Evolutionary conservation across 768 basidiomycete genomes (phyloP).

Genomic region (Cyclocybe aegerita): DNA sequence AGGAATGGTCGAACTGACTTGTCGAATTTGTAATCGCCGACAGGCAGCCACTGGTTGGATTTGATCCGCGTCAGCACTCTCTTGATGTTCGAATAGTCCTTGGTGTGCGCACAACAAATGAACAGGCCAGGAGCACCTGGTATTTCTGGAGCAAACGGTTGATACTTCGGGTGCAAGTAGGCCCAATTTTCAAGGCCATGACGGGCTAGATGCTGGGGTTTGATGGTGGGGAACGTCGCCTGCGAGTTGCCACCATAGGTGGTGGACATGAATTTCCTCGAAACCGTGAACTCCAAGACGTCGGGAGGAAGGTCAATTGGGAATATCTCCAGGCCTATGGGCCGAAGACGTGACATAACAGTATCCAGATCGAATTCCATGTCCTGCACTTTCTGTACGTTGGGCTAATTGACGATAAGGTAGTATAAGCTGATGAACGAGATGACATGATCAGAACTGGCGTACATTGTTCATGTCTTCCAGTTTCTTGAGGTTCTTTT

Average conservation of each 20-base stretch:
- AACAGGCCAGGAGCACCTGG: conserved; percentile 30
- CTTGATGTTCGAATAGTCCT: conserved; percentile 24
- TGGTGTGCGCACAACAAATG: conserved; percentile 7
- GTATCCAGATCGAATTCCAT: not conserved
- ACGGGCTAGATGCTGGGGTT: conserved; percentile 10
- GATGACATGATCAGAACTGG: conserved; percentile 14
- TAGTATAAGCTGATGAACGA: conserved; percentile 16
- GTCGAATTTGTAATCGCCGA: conserved; percentile 34
- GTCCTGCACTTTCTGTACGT: conserved; percentile 7
- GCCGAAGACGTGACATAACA: conserved; percentile 1
- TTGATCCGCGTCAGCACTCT: conserved; percentile 32
- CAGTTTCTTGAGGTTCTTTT: too few species aligned
- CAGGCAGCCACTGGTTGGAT: conserved; percentile 29
- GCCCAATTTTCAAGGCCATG: conserved; percentile 29
- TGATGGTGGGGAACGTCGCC: conserved; percentile 15
- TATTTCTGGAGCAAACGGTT: conserved; percentile 27
- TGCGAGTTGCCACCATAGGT: conserved; percentile 23
- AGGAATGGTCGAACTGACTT: conserved; percentile 33
- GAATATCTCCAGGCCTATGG: conserved; percentile 3
- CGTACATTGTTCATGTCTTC: too few species aligned
- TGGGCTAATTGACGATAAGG: conserved; percentile 11
- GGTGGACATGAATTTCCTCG: conserved; percentile 15
- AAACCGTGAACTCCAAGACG: conserved; percentile 2
- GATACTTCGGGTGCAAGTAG: conserved; percentile 22
- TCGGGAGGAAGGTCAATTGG: conserved; percentile 3